phyloP scores from a whole-genome alignment of 805 yeast species.

The Ogataea salicorniae region DNA sequence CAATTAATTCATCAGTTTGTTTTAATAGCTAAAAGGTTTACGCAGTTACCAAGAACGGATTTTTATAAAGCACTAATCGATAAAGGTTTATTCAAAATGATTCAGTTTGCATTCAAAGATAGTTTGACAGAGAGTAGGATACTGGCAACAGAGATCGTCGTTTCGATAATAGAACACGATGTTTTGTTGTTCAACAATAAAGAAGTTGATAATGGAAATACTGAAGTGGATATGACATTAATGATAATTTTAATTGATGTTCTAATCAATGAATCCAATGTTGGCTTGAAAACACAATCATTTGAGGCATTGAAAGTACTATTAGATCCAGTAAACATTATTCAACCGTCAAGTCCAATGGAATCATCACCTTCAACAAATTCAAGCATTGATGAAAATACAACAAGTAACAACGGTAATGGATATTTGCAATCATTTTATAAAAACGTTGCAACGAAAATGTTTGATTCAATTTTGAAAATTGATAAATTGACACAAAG shows the following conservation, averaged over 20 bases:
- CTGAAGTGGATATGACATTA: constrained; percentile 34
- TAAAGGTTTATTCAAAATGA: constrained; percentile 63
- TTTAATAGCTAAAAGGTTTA: constrained; percentile 63
- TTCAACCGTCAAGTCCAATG: constrained; percentile 8
- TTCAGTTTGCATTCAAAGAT: constrained; percentile 66
- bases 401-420: constrained; percentile 13
- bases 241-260: constrained; percentile 55
- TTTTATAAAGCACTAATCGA: constrained; percentile 61
- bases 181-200: constrained; percentile 48
- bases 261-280: constrained; percentile 55
- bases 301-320: constrained; percentile 76
- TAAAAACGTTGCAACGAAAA: constrained; percentile 32
- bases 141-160: constrained; percentile 74
- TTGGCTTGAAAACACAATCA: constrained; percentile 76
- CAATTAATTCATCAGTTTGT: constrained; percentile 76
- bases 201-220: constrained; percentile 9
- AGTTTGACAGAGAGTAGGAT: constrained; percentile 45
- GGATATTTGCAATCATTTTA: constrained; percentile 58
- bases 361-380: constrained; percentile 11
- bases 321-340: constrained; percentile 46
- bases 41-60: constrained; percentile 52
- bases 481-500: constrained; percentile 4
- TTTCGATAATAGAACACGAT: constrained; percentile 80
- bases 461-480: constrained; percentile 26
- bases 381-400: constrained; percentile 7